Base-by-base conservation (phyloP, 805 yeast species). In the Ogataea populi-albae region DNA sequence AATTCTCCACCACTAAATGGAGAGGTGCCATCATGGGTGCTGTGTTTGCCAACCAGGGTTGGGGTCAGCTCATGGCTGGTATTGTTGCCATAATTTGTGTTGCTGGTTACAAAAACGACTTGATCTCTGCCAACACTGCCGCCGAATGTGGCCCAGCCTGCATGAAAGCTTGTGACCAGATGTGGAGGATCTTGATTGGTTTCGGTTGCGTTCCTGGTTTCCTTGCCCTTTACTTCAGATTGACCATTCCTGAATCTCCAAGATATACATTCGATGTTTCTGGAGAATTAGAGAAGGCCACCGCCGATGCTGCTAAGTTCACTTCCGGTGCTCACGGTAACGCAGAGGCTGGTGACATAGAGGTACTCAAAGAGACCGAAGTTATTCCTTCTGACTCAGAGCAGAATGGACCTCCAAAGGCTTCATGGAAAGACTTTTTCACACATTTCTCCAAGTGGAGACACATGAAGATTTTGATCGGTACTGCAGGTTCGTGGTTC, bases 11-110 rank as follows among this genome's bases (percentile, higher is more conserved):
- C 41, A 87, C 96, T 49, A 86, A 84, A 65, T 87, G 95, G 95
- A 85, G 96, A 79, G 96, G 96, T 75, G 95, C 96, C 47, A 86
- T 86, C 53, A 87, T 87, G 95, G 88, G 86, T 58, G 95, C 96
- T 19, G 96, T 87, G 38, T 89, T 89, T 64, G 91, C 96, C 39
- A 88, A 88, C 71, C 97, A 89, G 69, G 97, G 96, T 65, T 78
- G 93, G 80, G 97, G 97, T 64, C 96, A 89, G 70, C 75, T 88
- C 43, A 57, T 79, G 14, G 95, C 87, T 42, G 95, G 91, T 77
- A 70, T 87, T 47, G 85, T 87, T 52, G 86, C 95, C 38, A 66
- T 87, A 43, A 57, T 85, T 40, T 72, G 78, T 57, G 83, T 86
- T 49, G 84, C 81, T 38, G 95, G 79, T 53, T 88, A 82, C 74